These are phyloP conservation scores for Penicillium nucicola DNA, from an alignment of 495 filamentous ascomycete genomes.

Conservation along the genomic window DNA sequence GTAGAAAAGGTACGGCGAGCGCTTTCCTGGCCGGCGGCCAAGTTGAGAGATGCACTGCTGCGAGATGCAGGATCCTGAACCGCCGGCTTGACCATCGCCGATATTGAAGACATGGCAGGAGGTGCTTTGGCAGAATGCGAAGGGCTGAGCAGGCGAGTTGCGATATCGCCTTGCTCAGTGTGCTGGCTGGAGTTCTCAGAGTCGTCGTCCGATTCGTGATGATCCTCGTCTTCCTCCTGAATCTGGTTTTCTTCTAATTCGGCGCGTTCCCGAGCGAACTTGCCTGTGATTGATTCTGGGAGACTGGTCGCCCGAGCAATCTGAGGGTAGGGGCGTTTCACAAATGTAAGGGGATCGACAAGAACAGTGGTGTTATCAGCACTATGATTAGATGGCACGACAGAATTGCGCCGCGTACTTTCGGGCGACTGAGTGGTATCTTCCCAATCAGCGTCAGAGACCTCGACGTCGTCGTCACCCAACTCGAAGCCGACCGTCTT, in stretches of 20 bases:
- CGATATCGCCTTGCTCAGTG: constrained; percentile 35
- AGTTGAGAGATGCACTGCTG: constrained; percentile 36
- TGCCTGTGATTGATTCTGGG: constrained; percentile 40
- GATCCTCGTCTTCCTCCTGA: constrained; percentile 18
- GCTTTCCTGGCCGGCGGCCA: constrained; percentile 33
- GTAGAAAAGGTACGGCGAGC: constrained; percentile 34
- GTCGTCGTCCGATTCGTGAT: constrained; percentile 16
- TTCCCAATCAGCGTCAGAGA: constrained; percentile 49
- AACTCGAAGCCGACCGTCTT: constrained; percentile 49
- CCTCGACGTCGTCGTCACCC: constrained; percentile 43
- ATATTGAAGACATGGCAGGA: constrained; percentile 49
- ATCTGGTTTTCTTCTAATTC: constrained; percentile 11
- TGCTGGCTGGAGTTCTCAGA: constrained; percentile 20
- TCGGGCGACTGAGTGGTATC: constrained; percentile 52
- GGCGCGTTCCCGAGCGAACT: constrained; percentile 23
- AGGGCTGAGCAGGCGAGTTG: constrained; percentile 38
- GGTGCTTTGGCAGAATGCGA: constrained; percentile 44
- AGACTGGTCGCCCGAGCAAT: constrained; percentile 43
- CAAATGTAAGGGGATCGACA: constrained; percentile 46
- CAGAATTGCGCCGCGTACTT: constrained; percentile 46
- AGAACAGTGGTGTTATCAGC: constrained; percentile 38
- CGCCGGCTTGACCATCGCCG: constrained; percentile 40
- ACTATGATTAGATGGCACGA: constrained; percentile 39
- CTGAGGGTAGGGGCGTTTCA: constrained; percentile 46
- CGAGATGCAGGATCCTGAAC: constrained; percentile 31